phyloP scores from a whole-genome alignment of 345 rosid genomes.

The Raphanus raphanistrum region DNA sequence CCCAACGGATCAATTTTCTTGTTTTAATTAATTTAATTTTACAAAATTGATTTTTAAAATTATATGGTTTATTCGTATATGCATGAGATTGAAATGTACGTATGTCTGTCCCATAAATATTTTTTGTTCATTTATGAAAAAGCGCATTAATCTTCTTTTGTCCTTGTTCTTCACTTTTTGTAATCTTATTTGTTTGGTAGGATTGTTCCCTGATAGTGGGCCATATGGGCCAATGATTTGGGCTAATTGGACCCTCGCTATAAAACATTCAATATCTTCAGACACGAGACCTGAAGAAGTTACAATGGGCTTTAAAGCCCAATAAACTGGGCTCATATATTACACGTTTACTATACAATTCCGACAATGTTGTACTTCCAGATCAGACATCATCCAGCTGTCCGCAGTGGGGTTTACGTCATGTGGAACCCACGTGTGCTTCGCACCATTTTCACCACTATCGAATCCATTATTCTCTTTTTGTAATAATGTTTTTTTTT shows the following conservation, averaged over 20 bases:
- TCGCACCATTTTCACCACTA: too few species aligned
- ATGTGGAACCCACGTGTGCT: too few species aligned
- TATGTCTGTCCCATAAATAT: conserved; percentile 28
- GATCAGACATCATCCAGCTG: too few species aligned
- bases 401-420: too few species aligned
- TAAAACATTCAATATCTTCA: neutral
- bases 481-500: neutral
- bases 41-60: neutral
- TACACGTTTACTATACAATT: too few species aligned
- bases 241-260: neutral
- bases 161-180: too few species aligned
- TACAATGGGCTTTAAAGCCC: too few species aligned
- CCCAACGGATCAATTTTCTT: neutral
- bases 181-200: neutral
- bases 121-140: neutral
- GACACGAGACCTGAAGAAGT: too few species aligned
- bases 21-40: neutral
- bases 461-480: too few species aligned
- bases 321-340: too few species aligned
- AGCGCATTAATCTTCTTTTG: neutral
- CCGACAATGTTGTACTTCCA: too few species aligned
- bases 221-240: neutral
- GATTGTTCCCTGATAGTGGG: neutral
- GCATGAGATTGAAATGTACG: conserved; percentile 12
- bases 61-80: too few species aligned